Percentiles rank a stretch among this genome's conserved stretches.
phyloP scores from a whole-genome alignment of 2,329 filamentous ascomycete genomes.

The Xylariaceae sp. region DNA sequence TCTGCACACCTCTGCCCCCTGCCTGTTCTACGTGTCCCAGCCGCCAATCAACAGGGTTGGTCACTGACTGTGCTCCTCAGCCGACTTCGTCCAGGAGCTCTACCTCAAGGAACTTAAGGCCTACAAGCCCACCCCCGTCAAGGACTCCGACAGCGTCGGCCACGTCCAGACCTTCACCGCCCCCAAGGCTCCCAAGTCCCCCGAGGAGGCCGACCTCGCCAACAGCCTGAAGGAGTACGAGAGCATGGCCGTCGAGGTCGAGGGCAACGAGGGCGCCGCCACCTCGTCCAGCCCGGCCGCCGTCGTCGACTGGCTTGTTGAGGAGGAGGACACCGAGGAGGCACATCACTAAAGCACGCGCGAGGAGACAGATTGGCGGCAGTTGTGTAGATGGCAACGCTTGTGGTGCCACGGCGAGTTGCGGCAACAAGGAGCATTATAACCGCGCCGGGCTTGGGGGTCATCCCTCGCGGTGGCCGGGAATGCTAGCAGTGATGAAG shows the following conservation, averaged over 20 bases:
- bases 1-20: constrained; percentile 15
- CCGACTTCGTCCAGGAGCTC: constrained; percentile 95
- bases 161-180: constrained; percentile 84
- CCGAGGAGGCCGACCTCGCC: constrained; percentile 91
- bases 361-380: not conserved
- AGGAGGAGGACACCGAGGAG: constrained; percentile 64
- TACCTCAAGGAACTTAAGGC: constrained; percentile 94
- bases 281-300: constrained; percentile 58
- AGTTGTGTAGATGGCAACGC: no score
- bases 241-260: constrained; percentile 87
- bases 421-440: not conserved
- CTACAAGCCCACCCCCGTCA: constrained; percentile 84
- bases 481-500: constrained; percentile 9
- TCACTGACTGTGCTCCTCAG: constrained; percentile 45
- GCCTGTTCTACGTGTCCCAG: not conserved
- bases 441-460: not conserved
- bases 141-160: constrained; percentile 82
- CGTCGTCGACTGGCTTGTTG: constrained; percentile 76
- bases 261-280: constrained; percentile 71
- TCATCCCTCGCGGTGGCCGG: not conserved
- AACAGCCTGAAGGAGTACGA: constrained; percentile 93
- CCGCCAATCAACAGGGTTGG: not conserved
- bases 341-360: constrained; percentile 44
- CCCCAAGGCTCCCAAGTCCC: constrained; percentile 79
- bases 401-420: no score